These are phyloP conservation scores for Metarhizium anisopliae DNA, from an alignment of 2,329 filamentous ascomycete genomes.

Conservation along the genomic window DNA sequence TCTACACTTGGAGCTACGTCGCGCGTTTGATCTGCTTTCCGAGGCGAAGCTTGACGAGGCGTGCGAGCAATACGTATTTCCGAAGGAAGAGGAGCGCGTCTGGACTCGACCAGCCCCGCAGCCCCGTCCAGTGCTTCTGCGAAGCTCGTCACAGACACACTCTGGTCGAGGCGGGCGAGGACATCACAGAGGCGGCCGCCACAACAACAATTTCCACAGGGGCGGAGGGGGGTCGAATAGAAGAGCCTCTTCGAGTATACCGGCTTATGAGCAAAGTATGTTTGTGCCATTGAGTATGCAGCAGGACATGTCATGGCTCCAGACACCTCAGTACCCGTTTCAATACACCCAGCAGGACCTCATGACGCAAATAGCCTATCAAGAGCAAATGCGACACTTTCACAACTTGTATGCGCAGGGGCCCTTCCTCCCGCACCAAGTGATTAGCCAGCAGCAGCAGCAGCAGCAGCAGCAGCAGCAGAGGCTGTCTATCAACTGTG, in stretches of 20 bases:
- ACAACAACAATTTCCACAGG: slow-evolving; percentile 28
- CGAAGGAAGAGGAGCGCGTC: slow-evolving; percentile 65
- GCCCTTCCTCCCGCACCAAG: slow-evolving; percentile 26
- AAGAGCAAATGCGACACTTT: slow-evolving; percentile 24
- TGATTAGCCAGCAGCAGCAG: slow-evolving; percentile 24
- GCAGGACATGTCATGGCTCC: slow-evolving; percentile 43
- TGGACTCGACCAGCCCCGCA: slow-evolving; percentile 48
- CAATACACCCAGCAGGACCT: slow-evolving; percentile 31
- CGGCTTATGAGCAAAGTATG: slow-evolving; percentile 39
- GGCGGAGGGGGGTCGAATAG: slow-evolving; percentile 33
- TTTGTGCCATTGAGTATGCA: slow-evolving; percentile 35
- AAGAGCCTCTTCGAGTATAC: slow-evolving; percentile 43
- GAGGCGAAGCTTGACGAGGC: slow-evolving; percentile 72
- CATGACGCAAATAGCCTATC: slow-evolving; percentile 32
- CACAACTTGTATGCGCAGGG: slow-evolving; percentile 25
- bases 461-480: slow-evolving; percentile 26
- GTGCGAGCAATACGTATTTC: slow-evolving; percentile 82
- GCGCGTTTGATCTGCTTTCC: slow-evolving; percentile 76
- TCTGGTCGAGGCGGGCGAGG: slow-evolving; percentile 38
- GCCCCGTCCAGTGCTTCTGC: slow-evolving; percentile 46
- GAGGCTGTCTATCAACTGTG: slow-evolving; percentile 17
- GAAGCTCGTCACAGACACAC: slow-evolving; percentile 54
- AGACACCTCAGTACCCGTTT: slow-evolving; percentile 31
- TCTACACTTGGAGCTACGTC: slow-evolving; percentile 78
- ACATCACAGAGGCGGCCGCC: slow-evolving; percentile 39